A percentile compares a stretch with the other conserved stretches of the same genome.
These are phyloP conservation scores for Didymellaceae sp. DNA, from an alignment of 2,329 filamentous ascomycete genomes.

Conservation along the genomic window DNA sequence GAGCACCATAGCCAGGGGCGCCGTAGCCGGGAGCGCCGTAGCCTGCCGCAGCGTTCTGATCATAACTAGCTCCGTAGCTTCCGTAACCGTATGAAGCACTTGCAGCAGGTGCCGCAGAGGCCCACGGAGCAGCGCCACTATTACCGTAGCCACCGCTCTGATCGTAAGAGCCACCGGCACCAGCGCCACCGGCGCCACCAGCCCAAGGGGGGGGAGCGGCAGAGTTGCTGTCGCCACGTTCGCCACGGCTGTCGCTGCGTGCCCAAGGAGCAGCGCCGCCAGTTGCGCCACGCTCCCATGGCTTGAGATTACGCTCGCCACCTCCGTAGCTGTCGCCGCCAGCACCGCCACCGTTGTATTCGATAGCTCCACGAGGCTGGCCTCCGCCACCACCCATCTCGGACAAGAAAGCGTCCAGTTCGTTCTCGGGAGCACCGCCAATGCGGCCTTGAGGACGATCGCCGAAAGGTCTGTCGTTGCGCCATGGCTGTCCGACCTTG, in stretches of 20 bases:
- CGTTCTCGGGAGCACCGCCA: constrained; percentile 81
- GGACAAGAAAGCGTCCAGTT: constrained; percentile 99
- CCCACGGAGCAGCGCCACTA: constrained; percentile 47
- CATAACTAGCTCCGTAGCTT: constrained; percentile 40
- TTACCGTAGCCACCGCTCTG: constrained; percentile 35
- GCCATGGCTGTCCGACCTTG: constrained; percentile 89
- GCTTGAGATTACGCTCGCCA: constrained; percentile 69
- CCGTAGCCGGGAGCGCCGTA: constrained; percentile 49
- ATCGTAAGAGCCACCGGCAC: constrained; percentile 33
- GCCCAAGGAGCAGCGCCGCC: constrained; percentile 84
- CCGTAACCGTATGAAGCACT: constrained; percentile 54
- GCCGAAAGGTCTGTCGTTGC: constrained; percentile 70
- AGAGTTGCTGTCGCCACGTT: constrained; percentile 46
- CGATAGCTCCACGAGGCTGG: constrained; percentile 78
- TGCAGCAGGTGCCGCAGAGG: constrained; percentile 48
- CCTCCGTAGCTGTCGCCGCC: constrained; percentile 59
- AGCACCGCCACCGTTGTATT: constrained; percentile 38
- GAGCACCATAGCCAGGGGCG: constrained; percentile 51
- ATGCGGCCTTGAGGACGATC: constrained; percentile 67
- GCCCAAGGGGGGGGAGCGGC: constrained; percentile 51
- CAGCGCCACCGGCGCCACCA: constrained; percentile 40
- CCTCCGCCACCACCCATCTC: constrained; percentile 79
- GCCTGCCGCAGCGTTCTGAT: constrained; percentile 32
- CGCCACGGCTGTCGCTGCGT: constrained; percentile 53
- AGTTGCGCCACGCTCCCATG: constrained; percentile 87